Conservation (phyloP, 495 filamentous ascomycete genomes). For the Aspergillus heteromorphus region DNA sequence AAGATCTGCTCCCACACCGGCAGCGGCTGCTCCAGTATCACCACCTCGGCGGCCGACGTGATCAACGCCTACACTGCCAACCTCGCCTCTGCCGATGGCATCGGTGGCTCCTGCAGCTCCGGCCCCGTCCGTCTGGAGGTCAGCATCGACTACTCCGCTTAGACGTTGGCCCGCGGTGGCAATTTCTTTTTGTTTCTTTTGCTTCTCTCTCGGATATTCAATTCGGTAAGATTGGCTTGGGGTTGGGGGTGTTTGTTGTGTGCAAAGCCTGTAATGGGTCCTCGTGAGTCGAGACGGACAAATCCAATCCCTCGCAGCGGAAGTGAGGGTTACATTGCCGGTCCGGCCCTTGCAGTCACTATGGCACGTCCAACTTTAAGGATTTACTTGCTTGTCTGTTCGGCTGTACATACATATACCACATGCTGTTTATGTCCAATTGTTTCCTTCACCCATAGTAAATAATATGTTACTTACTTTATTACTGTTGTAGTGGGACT, state of each 20-base stretch:
- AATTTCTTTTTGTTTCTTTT: slow-evolving; percentile 19
- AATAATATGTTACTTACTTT: neutral
- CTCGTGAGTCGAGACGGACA: neutral
- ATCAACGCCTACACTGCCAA: slow-evolving; percentile 33
- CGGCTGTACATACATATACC: slow-evolving; percentile 1
- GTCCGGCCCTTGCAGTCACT: neutral
- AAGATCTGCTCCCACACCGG: slow-evolving; percentile 33
- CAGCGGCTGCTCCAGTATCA: slow-evolving; percentile 31
- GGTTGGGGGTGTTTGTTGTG: slow-evolving; percentile 7
- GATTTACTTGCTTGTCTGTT: neutral
- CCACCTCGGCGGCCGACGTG: slow-evolving; percentile 17
- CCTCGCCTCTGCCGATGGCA: slow-evolving; percentile 22
- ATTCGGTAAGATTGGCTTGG: slow-evolving; percentile 9
- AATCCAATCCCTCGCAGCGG: neutral
- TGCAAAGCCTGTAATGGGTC: neutral
- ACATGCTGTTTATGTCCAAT: neutral
- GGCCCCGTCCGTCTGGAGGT: slow-evolving; percentile 31
- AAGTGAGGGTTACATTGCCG: neutral
- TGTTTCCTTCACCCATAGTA: neutral
- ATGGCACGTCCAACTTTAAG: neutral
- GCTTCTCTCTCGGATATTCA: slow-evolving; percentile 5
- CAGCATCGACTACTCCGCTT: slow-evolving; percentile 30
- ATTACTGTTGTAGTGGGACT: neutral
- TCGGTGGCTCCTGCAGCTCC: slow-evolving; percentile 18
- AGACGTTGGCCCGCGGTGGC: slow-evolving; percentile 9